Evolutionary conservation across 1,284 basidiomycete species (phyloP).

Genomic region (Vanrija sp.): DNA sequence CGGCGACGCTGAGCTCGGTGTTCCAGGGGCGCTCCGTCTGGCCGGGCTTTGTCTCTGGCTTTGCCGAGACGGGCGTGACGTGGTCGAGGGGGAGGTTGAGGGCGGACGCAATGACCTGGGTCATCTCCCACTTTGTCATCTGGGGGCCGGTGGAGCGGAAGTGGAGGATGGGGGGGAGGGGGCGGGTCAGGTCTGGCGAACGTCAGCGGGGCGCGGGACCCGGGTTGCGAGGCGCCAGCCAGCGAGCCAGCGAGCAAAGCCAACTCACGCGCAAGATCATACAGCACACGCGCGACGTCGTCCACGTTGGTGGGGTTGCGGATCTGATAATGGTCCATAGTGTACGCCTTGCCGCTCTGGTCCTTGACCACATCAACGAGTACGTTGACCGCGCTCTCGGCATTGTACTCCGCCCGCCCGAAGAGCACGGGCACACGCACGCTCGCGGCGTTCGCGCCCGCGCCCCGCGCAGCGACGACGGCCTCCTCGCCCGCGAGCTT

Average conservation of each 20-base stretch:
- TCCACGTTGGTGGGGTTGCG: slow-evolving; percentile 53
- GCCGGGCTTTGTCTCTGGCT: slow-evolving; percentile 26
- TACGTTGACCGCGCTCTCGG: slow-evolving; percentile 52
- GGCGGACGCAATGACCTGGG: slow-evolving; percentile 37
- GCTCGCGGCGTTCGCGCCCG: slow-evolving; percentile 37
- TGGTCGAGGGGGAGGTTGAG: slow-evolving; percentile 40
- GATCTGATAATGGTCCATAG: slow-evolving; percentile 50
- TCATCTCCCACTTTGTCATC: slow-evolving; percentile 54
- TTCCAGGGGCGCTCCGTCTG: slow-evolving; percentile 45
- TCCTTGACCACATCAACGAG: slow-evolving; percentile 50
- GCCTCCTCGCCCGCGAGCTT: slow-evolving; percentile 45
- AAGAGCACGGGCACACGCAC: slow-evolving; percentile 51
- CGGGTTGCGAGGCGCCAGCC: too few relatives aligned
- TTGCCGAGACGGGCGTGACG: slow-evolving; percentile 32
- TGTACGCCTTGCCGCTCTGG: slow-evolving; percentile 50
- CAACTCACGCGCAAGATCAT: slow-evolving; percentile 43
- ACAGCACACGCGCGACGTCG: slow-evolving; percentile 50
- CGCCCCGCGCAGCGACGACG: slow-evolving; percentile 27
- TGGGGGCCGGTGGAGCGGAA: slow-evolving; percentile 49
- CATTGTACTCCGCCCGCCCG: slow-evolving; percentile 48
- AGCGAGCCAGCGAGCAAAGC: not conserved
- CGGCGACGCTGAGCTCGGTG: slow-evolving; percentile 39
- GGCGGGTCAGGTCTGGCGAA: slow-evolving; percentile 21
- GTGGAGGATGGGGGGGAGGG: slow-evolving; percentile 48
- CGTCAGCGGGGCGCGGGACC: too few relatives aligned